Evolutionary conservation across 2,329 filamentous ascomycete species (phyloP), one percentile per base, ranked within the genome.

Genomic region (Tricladium varicosporioides): DNA sequence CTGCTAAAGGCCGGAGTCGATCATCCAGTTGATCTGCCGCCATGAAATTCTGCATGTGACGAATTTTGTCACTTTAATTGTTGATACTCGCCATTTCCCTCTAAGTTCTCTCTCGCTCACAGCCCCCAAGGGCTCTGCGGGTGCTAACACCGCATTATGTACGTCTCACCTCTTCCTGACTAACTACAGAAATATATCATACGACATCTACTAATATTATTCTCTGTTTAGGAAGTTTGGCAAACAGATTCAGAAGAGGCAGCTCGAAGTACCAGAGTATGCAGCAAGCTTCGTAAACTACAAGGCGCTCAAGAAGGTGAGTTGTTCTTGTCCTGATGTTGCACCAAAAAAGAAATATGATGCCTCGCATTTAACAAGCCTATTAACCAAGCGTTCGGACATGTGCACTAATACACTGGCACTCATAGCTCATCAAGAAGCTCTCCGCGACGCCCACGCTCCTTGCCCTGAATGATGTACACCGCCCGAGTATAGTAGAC

Each of bases 261-360:
- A 99, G 82, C 90, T 99, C 70, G 94, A 99, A 74, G 92, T 99
- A 59, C 94, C 94, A 59, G 94, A 99, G 83, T 99, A 99, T 87
- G 93, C 94, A 61, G 92, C 93, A 63, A 97, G 92, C 76, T 99
- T 99, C 73, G 92, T 97, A 68, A 97, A 99, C 77, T 99, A 99
- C 80, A 99, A 99, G 78, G 92, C 92, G 59, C 81, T 99, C 67
- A 99, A 99, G 77, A 97, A 97, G 91, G 94, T 96, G 72, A 61
- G 76, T 72, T 27, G 22, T 27, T 27, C 22, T 27, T 53, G 51
- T 53, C 53, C 47, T 36, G 33, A 40, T 54, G 32, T 55, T 49
- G 31, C 45, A 33, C 46, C 22, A 7, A 49, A 50, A 54, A 61
- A 63, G 60, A 63, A 59, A 56, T 63, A 62, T 57, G 46, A 46